A percentile compares a stretch with the other conserved stretches of the same genome.
Conservation (phyloP, 1,139 yeast species). For the Geotrichum australiense region DNA sequence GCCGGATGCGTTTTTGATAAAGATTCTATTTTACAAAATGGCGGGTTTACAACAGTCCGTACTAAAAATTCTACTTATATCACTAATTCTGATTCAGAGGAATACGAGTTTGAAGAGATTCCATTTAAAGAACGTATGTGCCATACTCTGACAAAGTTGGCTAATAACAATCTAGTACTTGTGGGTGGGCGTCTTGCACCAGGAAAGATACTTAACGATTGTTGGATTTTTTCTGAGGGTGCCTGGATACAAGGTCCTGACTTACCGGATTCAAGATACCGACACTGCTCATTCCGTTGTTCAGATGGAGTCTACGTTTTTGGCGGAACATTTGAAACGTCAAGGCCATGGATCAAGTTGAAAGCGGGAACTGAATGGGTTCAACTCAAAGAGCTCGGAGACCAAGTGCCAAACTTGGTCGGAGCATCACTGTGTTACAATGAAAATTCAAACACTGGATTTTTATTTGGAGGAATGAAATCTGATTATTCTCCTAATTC, state of each 20-base stretch:
- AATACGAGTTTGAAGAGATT: conserved; percentile 14
- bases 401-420: conserved; percentile 15
- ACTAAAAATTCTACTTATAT: conserved; percentile 26
- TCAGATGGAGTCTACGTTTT: conserved; percentile 40
- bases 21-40: conserved; percentile 39
- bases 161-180: conserved; percentile 34
- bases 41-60: conserved; percentile 52
- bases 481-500: conserved; percentile 36
- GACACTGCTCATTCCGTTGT: conserved; percentile 46
- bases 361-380: conserved; percentile 23
- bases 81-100: conserved; percentile 12
- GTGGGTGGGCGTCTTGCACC: conserved; percentile 71
- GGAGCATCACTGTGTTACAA: conserved; percentile 36
- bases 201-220: conserved; percentile 39
- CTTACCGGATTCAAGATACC: conserved; percentile 43
- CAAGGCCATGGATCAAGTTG: conserved; percentile 28
- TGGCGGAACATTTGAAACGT: conserved; percentile 42
- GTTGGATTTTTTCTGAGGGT: conserved; percentile 33
- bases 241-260: conserved; percentile 38
- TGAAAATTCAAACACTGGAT: conserved; percentile 34
- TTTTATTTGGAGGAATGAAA: conserved; percentile 50
- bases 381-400: conserved; percentile 12
- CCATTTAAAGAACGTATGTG: conserved; percentile 43
- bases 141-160: conserved; percentile 44
- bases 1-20: conserved; percentile 37